Conservation (phyloP, 768 basidiomycete species). For the Tubosaeta sp. region DNA sequence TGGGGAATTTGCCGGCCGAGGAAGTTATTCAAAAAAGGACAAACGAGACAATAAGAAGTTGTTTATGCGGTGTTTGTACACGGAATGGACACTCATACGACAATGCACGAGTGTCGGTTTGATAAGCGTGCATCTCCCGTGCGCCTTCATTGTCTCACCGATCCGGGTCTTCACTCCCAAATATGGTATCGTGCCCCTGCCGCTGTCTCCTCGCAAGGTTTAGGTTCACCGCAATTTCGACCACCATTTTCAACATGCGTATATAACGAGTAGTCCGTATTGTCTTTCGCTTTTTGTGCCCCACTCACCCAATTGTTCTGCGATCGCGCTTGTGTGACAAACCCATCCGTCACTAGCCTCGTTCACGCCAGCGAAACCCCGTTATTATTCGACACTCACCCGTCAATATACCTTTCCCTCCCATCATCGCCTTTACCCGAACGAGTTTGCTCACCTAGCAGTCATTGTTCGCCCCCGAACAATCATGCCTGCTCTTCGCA, state of each 20-base stretch:
- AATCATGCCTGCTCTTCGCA: slow-evolving; percentile 78
- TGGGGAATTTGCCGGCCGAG: slow-evolving; percentile 36
- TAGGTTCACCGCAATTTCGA: slow-evolving; percentile 37
- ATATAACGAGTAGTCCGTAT: slow-evolving; percentile 55
- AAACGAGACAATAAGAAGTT: slow-evolving; percentile 45
- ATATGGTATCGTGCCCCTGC: slow-evolving; percentile 20
- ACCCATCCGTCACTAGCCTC: slow-evolving; percentile 42
- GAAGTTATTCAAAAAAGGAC: slow-evolving; percentile 23
- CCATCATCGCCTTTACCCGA: slow-evolving; percentile 32
- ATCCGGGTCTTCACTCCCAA: slow-evolving; percentile 20
- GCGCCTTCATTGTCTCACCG: slow-evolving; percentile 33
- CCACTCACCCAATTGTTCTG: slow-evolving; percentile 63
- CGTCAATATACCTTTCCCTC: slow-evolving; percentile 16
- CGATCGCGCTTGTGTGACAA: slow-evolving; percentile 44
- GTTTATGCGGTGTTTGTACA: slow-evolving; percentile 38
- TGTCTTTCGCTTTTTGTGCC: slow-evolving; percentile 55
- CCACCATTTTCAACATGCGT: slow-evolving; percentile 31
- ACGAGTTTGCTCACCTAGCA: slow-evolving; percentile 34
- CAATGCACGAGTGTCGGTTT: slow-evolving; percentile 27
- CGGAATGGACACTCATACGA: slow-evolving; percentile 38
- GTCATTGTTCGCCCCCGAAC: slow-evolving; percentile 33
- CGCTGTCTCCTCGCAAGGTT: slow-evolving; percentile 18
- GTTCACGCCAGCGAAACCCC: slow-evolving; percentile 43
- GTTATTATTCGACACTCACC: slow-evolving; percentile 36
- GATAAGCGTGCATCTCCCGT: slow-evolving; percentile 28